Conservation (phyloP, 805 yeast genomes). For the Candida loeiensis region DNA sequence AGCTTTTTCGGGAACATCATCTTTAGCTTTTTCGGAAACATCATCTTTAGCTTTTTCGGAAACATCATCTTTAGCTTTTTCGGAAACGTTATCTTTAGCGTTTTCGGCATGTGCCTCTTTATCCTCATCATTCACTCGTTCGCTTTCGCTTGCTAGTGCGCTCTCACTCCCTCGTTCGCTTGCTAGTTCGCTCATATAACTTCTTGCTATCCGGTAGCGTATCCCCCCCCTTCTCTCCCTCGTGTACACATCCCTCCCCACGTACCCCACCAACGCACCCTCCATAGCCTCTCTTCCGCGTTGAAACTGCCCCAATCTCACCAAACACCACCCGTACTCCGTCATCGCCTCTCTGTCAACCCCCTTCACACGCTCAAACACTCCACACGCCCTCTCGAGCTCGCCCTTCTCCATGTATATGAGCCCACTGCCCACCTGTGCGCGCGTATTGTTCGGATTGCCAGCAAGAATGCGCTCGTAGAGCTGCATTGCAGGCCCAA, state of each 20-base stretch:
- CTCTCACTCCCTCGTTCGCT: no score
- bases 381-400: slow-evolving; percentile 47
- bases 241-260: slow-evolving; percentile 51
- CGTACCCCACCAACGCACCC: slow-evolving; percentile 38
- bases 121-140: no score
- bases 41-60: no score
- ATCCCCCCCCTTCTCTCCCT: slow-evolving; percentile 56
- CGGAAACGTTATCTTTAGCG: background rate
- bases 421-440: slow-evolving; percentile 78
- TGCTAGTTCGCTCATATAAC: no score
- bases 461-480: slow-evolving; percentile 57
- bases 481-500: slow-evolving; percentile 64
- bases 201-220: slow-evolving; percentile 56
- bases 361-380: slow-evolving; percentile 50
- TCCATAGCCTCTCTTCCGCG: slow-evolving; percentile 52
- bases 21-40: background rate
- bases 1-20: background rate
- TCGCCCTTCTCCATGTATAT: slow-evolving; percentile 67
- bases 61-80: background rate
- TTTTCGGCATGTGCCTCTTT: background rate
- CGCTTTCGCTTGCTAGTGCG: no score
- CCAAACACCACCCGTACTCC: slow-evolving; percentile 77
- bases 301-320: slow-evolving; percentile 48
- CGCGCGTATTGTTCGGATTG: slow-evolving; percentile 46
- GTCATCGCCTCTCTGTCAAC: slow-evolving; percentile 62